Evolutionary conservation across 176 grass and related monocot genomes (phyloP).

Genomic region (Neostapfia colusana): DNA sequence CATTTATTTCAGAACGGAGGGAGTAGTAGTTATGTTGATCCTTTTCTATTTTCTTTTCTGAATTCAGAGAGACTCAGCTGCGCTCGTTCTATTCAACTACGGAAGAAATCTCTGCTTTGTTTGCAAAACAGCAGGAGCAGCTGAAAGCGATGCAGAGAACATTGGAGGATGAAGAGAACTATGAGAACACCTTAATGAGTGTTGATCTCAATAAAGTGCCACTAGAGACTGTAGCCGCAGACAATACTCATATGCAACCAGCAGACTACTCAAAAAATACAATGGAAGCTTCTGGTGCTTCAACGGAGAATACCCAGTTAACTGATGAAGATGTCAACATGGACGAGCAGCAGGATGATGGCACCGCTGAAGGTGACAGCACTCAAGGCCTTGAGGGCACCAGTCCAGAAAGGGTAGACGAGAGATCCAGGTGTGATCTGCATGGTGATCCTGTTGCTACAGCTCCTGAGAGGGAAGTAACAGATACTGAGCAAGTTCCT

Average conservation of each 20-base stretch:
- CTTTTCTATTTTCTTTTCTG: constrained; percentile 19
- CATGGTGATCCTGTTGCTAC: constrained; percentile 39
- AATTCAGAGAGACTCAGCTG: constrained; percentile 87
- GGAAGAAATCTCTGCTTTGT: constrained; percentile 86
- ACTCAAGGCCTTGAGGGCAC: constrained; percentile 74
- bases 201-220: constrained; percentile 52
- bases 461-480: constrained; percentile 53
- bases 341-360: constrained; percentile 57
- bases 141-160: constrained; percentile 97
- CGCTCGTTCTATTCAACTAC: constrained; percentile 96
- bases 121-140: constrained; percentile 93
- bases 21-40: constrained; percentile 14
- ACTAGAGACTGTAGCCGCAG: constrained; percentile 26
- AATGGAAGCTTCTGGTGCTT: constrained; percentile 55
- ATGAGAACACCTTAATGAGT: constrained; percentile 59
- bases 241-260: constrained; percentile 28
- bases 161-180: constrained; percentile 95
- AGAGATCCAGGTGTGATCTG: constrained; percentile 46
- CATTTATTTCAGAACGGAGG: too few relatives aligned
- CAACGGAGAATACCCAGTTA: constrained; percentile 51
- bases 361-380: constrained; percentile 46
- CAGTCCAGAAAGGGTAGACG: constrained; percentile 47
- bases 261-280: constrained; percentile 35
- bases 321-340: constrained; percentile 56
- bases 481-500: constrained; percentile 68